A percentile compares a stretch with the other conserved stretches of the same genome.
These are phyloP conservation scores for Hypoxylon lienhwacheense DNA, from an alignment of 495 filamentous ascomycete species.

Conservation along the genomic window DNA sequence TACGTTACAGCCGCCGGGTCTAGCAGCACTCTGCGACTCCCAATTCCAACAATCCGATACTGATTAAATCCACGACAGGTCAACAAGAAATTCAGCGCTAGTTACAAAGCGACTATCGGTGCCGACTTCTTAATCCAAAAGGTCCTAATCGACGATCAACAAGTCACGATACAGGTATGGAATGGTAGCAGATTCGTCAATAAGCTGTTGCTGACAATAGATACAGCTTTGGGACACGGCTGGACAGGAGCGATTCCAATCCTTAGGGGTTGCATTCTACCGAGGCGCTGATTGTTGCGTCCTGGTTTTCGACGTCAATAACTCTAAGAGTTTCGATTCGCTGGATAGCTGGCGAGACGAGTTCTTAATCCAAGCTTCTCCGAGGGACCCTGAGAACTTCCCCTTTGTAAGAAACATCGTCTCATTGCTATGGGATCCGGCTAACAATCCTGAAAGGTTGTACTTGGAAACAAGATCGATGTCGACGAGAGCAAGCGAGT, in stretches of 20 bases:
- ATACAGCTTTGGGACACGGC: conserved; percentile 98
- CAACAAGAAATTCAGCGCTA: conserved; percentile 99
- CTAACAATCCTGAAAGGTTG: conserved; percentile 17
- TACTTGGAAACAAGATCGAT: conserved; percentile 99
- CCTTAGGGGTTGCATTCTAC: conserved; percentile 96
- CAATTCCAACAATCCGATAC: not conserved
- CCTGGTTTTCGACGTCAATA: conserved; percentile 97
- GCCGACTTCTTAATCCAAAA: conserved; percentile 99
- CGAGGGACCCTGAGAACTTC: conserved; percentile 94
- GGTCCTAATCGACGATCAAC: conserved; percentile 92
- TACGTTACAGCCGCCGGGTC: conserved; percentile 51
- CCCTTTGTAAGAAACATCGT: conserved; percentile 73
- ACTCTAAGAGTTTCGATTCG: conserved; percentile 97
- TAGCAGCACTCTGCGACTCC: conserved; percentile 3
- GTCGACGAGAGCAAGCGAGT: conserved; percentile 96
- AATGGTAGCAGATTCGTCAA: conserved; percentile 11
- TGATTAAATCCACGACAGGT: conserved; percentile 62
- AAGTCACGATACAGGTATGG: conserved; percentile 96
- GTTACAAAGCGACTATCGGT: conserved; percentile 99
- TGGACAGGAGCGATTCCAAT: conserved; percentile 97
- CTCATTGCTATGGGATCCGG: not conserved
- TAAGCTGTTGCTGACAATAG: conserved; percentile 22
- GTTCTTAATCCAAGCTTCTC: conserved; percentile 96
- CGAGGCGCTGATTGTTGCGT: conserved; percentile 98
- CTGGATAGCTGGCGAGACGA: conserved; percentile 98